Percentiles rank a stretch among this genome's conserved stretches.
Evolutionary conservation across 257 asterid genomes (phyloP).

Genomic region (Gentiana straminea): DNA sequence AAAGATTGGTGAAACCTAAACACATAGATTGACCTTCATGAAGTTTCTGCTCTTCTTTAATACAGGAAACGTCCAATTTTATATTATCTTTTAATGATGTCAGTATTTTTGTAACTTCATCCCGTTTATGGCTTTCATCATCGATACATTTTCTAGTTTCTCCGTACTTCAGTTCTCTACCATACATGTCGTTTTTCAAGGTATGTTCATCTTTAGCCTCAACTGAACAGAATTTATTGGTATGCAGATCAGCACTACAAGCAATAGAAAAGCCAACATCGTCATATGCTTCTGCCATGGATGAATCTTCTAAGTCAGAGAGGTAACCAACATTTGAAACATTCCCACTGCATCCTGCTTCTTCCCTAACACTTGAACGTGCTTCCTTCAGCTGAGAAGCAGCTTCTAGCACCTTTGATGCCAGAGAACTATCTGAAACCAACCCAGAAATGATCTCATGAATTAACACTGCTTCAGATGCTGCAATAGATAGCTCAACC

Average conservation of each 20-base stretch:
- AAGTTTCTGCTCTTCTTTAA: slow-evolving; percentile 18
- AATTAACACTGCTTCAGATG: slow-evolving; percentile 79
- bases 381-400: slow-evolving; percentile 76
- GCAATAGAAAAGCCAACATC: slow-evolving; percentile 39
- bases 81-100: slow-evolving; percentile 16
- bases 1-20: slow-evolving; percentile 17
- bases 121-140: slow-evolving; percentile 7
- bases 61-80: slow-evolving; percentile 13
- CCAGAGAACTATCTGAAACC: slow-evolving; percentile 22
- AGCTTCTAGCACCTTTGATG: slow-evolving; percentile 67
- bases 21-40: slow-evolving; percentile 12
- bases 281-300: slow-evolving; percentile 58
- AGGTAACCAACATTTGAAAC: slow-evolving; percentile 28
- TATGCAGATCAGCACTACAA: slow-evolving; percentile 15
- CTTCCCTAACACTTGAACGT: slow-evolving; percentile 38
- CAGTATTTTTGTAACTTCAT: slow-evolving; percentile 17
- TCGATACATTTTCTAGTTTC: slow-evolving; percentile 14
- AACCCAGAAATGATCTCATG: slow-evolving; percentile 42
- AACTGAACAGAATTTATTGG: slow-evolving; percentile 30
- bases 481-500: slow-evolving; percentile 62
- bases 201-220: slow-evolving; percentile 49
- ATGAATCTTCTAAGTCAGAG: slow-evolving; percentile 53
- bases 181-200: slow-evolving; percentile 22
- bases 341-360: slow-evolving; percentile 15
- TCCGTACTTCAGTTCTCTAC: slow-evolving; percentile 19